A percentile compares a stretch with the other conserved stretches of the same genome.
These are phyloP conservation scores for Euphrasia arctica DNA, from an alignment of 305 asterid species.

Conservation along the genomic window DNA sequence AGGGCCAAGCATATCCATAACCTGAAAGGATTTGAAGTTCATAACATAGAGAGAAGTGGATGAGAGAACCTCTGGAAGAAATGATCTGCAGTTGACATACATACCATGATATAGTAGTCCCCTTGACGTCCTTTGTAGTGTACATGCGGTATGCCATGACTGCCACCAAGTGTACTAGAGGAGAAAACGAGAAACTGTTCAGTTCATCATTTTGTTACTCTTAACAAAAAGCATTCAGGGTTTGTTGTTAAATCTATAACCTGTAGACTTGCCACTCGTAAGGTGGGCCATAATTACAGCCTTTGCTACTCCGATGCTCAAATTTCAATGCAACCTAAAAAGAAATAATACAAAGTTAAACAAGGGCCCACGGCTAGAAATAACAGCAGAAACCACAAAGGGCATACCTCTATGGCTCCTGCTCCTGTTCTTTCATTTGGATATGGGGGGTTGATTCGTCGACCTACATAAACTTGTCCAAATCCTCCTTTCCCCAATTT, in stretches of 20 bases:
- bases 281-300: conserved; percentile 69
- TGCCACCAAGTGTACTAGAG: conserved; percentile 61
- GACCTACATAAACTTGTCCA: conserved; percentile 33
- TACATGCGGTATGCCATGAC: conserved; percentile 67
- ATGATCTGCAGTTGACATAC: conserved; percentile 27
- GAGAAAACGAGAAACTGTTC: conserved; percentile 17
- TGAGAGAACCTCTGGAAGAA: conserved; percentile 19
- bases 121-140: conserved; percentile 57
- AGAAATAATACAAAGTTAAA: neutral
- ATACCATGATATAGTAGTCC: conserved; percentile 60
- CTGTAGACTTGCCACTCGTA: conserved; percentile 77
- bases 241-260: conserved; percentile 32
- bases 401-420: neutral
- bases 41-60: neutral
- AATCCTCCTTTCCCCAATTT: conserved; percentile 74
- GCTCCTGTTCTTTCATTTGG: conserved; percentile 37
- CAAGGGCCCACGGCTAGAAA: neutral
- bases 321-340: conserved; percentile 78
- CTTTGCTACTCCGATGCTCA: conserved; percentile 75
- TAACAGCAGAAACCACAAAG: neutral
- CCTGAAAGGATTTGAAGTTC: conserved; percentile 42
- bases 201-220: neutral
- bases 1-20: conserved; percentile 86
- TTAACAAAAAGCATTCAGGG: conserved; percentile 4
- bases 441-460: conserved; percentile 41